Conservation (phyloP, 768 basidiomycete genomes). For the Hemileccinum rubropunctum region DNA sequence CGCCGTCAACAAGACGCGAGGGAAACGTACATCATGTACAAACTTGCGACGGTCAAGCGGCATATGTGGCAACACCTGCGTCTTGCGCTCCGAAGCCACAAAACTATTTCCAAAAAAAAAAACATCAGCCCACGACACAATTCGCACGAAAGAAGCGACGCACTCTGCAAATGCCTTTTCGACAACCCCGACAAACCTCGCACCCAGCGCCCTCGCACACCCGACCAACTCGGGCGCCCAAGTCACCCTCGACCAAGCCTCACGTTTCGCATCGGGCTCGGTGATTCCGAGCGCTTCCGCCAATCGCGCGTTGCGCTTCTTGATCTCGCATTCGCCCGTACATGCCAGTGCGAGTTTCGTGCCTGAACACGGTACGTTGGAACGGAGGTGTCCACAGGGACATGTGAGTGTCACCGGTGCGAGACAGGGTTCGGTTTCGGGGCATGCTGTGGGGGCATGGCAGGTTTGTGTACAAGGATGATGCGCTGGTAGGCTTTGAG, state of each 20-base stretch:
- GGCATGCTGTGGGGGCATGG: conserved; percentile 86
- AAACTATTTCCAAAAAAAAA: conserved; percentile 54
- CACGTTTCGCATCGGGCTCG: conserved; percentile 46
- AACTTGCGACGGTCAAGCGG: conserved; percentile 88
- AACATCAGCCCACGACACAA: no score
- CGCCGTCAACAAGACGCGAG: neutral
- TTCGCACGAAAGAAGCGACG: no score
- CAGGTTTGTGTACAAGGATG: conserved; percentile 80
- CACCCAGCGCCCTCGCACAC: conserved; percentile 49
- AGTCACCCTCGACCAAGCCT: conserved; percentile 34
- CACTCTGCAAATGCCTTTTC: conserved; percentile 84
- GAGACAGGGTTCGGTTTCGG: conserved; percentile 76
- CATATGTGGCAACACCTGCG: conserved; percentile 77
- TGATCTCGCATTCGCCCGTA: conserved; percentile 76
- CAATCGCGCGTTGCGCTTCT: conserved; percentile 81
- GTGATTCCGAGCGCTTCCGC: conserved; percentile 92
- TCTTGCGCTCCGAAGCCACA: conserved; percentile 59
- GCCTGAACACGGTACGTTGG: conserved; percentile 66
- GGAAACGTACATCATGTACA: conserved; percentile 61
- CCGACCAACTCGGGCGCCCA: conserved; percentile 63
- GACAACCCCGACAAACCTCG: conserved; percentile 66
- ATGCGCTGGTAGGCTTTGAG: conserved; percentile 54
- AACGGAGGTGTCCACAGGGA: conserved; percentile 79
- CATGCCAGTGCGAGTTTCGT: conserved; percentile 58
- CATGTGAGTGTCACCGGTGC: conserved; percentile 67